These are phyloP conservation scores for Aeschynomene evenia DNA, from an alignment of 306 rosid species.

Conservation along the genomic window DNA sequence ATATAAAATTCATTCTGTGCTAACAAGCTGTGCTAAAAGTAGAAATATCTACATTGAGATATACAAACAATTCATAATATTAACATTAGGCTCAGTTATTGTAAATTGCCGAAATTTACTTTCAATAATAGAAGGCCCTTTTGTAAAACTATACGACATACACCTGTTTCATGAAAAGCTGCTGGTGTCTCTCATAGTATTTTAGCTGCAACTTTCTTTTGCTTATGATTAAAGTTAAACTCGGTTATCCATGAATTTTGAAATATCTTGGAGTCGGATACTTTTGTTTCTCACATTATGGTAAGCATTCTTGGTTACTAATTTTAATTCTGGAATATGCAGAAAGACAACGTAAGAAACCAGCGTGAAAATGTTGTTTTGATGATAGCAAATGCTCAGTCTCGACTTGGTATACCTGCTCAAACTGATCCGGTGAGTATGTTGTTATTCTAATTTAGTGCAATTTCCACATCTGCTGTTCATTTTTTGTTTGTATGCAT, in stretches of 20 bases:
- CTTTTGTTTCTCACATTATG: slow-evolving; percentile 8
- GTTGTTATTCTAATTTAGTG: slow-evolving; percentile 12
- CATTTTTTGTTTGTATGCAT: slow-evolving; percentile 14
- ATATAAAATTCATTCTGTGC: background rate
- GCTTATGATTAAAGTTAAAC: slow-evolving; percentile 5
- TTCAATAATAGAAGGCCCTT: background rate
- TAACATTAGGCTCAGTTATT: background rate
- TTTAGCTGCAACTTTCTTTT: background rate
- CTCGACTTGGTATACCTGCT: slow-evolving; percentile 66
- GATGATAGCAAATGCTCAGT: slow-evolving; percentile 85
- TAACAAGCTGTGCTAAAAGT: background rate
- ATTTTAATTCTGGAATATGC: slow-evolving; percentile 30
- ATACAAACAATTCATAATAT: background rate
- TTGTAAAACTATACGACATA: background rate
- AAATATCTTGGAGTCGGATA: background rate
- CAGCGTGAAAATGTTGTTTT: slow-evolving; percentile 91
- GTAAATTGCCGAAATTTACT: background rate
- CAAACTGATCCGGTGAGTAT: slow-evolving; percentile 78
- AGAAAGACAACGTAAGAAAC: slow-evolving; percentile 85
- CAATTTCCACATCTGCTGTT: slow-evolving; percentile 6
- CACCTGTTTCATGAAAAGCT: background rate
- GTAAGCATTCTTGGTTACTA: background rate
- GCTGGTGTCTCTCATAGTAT: background rate
- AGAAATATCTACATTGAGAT: background rate
- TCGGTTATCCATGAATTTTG: background rate